Evolutionary conservation across 306 rosid species (phyloP).

Genomic region (Quercus wislizeni): DNA sequence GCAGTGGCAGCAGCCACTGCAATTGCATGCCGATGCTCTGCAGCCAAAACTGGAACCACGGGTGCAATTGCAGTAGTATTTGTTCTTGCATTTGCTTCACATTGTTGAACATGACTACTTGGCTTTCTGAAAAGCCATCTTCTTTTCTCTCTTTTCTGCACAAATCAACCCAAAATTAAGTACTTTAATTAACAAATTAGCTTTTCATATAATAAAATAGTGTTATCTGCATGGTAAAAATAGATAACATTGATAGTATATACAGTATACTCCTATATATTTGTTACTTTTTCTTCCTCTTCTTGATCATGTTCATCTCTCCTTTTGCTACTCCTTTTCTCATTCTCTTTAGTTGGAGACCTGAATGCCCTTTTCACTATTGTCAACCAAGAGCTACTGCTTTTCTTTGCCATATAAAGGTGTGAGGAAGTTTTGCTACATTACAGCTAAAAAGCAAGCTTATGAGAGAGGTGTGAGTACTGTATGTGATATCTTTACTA

Average conservation of each 20-base stretch:
- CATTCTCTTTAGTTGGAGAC: conserved; percentile 27
- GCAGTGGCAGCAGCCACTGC: conserved; percentile 28
- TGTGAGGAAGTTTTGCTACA: not conserved
- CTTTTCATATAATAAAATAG: not conserved
- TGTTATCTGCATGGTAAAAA: not conserved
- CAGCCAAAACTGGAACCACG: conserved; percentile 13
- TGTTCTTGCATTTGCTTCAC: conserved; percentile 14
- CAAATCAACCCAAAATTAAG: not conserved
- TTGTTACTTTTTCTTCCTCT: conserved; percentile 29
- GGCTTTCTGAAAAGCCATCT: conserved; percentile 32
- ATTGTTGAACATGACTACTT: conserved; percentile 14
- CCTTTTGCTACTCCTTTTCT: conserved; percentile 10
- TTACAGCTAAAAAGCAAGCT: not conserved
- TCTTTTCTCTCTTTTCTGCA: conserved; percentile 31
- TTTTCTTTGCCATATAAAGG: conserved; percentile 26
- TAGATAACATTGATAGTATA: not conserved
- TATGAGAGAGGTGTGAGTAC: too few species aligned
- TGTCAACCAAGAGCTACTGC: conserved; percentile 27
- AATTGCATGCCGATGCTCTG: conserved; percentile 27
- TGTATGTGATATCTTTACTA: too few species aligned
- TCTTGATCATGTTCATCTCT: conserved; percentile 24
- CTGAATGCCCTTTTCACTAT: conserved; percentile 31
- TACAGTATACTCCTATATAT: not conserved
- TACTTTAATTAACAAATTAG: not conserved
- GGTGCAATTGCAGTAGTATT: not conserved